Percentiles rank a stretch among this genome's conserved stretches.
These are phyloP conservation scores for Erucastrum elatum DNA, from an alignment of 345 rosid genomes.

Conservation along the genomic window DNA sequence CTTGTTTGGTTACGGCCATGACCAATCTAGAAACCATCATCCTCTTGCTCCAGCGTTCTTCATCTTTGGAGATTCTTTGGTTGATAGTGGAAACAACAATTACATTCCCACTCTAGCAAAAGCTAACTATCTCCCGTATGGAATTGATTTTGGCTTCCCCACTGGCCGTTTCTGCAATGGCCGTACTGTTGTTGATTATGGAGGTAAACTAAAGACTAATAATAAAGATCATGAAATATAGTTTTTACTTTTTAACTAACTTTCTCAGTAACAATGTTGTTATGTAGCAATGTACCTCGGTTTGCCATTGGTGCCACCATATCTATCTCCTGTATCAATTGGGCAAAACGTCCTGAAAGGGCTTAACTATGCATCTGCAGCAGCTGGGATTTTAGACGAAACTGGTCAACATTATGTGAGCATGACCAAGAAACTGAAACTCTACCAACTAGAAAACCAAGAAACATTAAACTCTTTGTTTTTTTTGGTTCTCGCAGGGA, in stretches of 20 bases:
- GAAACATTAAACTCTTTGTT: background rate
- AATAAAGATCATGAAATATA: background rate
- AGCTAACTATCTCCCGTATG: slow-evolving; percentile 45
- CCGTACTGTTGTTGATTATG: slow-evolving; percentile 39
- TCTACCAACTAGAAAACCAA: background rate
- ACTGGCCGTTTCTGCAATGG: slow-evolving; percentile 47
- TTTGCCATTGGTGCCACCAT: slow-evolving; percentile 42
- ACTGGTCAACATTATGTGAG: slow-evolving; percentile 39
- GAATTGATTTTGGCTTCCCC: slow-evolving; percentile 49
- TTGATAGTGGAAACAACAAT: slow-evolving; percentile 48
- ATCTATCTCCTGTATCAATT: slow-evolving; percentile 35
- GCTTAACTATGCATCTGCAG: slow-evolving; percentile 48
- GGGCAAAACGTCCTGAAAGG: slow-evolving; percentile 33
- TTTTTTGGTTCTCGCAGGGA: slow-evolving; percentile 26
- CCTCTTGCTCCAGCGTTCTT: slow-evolving; percentile 45
- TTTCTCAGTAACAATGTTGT: slow-evolving; percentile 2
- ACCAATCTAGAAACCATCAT: slow-evolving; percentile 9
- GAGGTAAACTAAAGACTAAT: slow-evolving; percentile 20
- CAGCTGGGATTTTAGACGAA: slow-evolving; percentile 48
- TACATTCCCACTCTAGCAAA: slow-evolving; percentile 39
- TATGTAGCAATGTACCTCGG: slow-evolving; percentile 29
- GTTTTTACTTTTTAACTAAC: background rate
- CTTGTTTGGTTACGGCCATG: slow-evolving; percentile 26
- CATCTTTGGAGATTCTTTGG: slow-evolving; percentile 44
- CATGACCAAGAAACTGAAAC: slow-evolving; percentile 6